Percentiles rank a stretch among this genome's conserved stretches.
Evolutionary conservation across 768 basidiomycete species (phyloP).

Genomic region (Boletus subparvulus): DNA sequence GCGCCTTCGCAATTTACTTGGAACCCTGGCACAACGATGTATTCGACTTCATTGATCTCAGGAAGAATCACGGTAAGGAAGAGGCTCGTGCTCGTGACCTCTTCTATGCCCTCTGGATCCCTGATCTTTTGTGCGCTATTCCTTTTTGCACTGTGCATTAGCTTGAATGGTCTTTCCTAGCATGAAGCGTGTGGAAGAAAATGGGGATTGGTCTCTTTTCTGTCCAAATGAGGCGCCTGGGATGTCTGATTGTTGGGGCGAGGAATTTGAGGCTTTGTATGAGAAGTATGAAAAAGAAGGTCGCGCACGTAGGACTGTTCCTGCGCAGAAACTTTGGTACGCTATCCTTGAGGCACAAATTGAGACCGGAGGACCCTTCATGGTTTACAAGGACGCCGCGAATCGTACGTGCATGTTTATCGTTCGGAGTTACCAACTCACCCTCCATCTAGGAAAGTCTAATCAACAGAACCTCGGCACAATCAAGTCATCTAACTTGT

Average conservation of each 20-base stretch:
- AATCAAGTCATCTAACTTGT: conserved; percentile 98
- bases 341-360: conserved; percentile 95
- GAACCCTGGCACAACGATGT: conserved; percentile 99
- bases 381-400: conserved; percentile 96
- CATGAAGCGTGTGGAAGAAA: conserved; percentile 95
- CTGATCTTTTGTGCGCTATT: conserved; percentile 83
- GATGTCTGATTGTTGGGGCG: conserved; percentile 83
- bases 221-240: conserved; percentile 96
- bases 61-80: conserved; percentile 99
- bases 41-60: conserved; percentile 95
- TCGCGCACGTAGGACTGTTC: conserved; percentile 76
- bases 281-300: conserved; percentile 89
- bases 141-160: too few species aligned
- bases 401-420: conserved; percentile 59
- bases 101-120: conserved; percentile 98
- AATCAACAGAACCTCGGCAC: conserved; percentile 98
- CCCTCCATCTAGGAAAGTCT: conserved; percentile 70
- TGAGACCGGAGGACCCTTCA: conserved; percentile 98
- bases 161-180: conserved; percentile 36
- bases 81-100: conserved; percentile 94
- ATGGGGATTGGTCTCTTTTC: conserved; percentile 93
- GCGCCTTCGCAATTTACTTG: conserved; percentile 96
- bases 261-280: conserved; percentile 85
- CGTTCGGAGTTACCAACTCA: background rate
- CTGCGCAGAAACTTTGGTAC: conserved; percentile 99